phyloP scores from a whole-genome alignment of 306 rosid species.

The Dalbergia cultrata region DNA sequence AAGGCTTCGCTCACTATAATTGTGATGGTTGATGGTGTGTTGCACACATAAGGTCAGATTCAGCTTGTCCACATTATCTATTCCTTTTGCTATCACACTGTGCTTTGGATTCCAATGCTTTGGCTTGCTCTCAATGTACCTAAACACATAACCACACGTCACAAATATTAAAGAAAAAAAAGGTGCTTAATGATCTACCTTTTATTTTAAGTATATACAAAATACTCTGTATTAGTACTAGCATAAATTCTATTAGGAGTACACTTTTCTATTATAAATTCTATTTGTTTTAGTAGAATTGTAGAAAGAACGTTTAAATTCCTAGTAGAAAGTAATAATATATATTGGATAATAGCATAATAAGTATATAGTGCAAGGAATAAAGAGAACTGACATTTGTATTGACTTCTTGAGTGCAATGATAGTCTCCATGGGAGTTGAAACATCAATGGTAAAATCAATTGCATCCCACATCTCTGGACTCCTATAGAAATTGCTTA shows the following conservation, averaged over 20 bases:
- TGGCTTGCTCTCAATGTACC: conserved; percentile 70
- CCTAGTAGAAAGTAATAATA: too few relatives aligned
- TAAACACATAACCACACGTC: conserved; percentile 34
- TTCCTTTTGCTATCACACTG: conserved; percentile 56
- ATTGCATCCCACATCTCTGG: conserved; percentile 61
- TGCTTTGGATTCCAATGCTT: conserved; percentile 69
- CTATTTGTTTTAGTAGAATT: too few relatives aligned
- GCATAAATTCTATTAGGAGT: too few relatives aligned
- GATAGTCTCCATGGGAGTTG: conserved; percentile 62
- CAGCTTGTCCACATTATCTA: conserved; percentile 60
- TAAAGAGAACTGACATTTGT: conserved; percentile 50
- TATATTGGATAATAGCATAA: background rate
- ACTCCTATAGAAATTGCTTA: conserved; percentile 66
- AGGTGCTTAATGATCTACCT: too few relatives aligned
- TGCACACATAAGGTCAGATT: conserved; percentile 55
- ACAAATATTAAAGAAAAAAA: conserved; percentile 28
- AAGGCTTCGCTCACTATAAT: conserved; percentile 57
- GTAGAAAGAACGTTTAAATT: too few relatives aligned
- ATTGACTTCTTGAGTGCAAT: conserved; percentile 63
- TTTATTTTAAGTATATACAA: too few relatives aligned
- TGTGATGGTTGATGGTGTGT: conserved; percentile 68
- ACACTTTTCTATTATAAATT: too few relatives aligned
- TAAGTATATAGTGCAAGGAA: background rate
- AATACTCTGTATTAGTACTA: too few relatives aligned
- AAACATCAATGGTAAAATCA: conserved; percentile 55